phyloP scores from a whole-genome alignment of 2,329 filamentous ascomycete genomes.

The Ophiostoma piceae region DNA sequence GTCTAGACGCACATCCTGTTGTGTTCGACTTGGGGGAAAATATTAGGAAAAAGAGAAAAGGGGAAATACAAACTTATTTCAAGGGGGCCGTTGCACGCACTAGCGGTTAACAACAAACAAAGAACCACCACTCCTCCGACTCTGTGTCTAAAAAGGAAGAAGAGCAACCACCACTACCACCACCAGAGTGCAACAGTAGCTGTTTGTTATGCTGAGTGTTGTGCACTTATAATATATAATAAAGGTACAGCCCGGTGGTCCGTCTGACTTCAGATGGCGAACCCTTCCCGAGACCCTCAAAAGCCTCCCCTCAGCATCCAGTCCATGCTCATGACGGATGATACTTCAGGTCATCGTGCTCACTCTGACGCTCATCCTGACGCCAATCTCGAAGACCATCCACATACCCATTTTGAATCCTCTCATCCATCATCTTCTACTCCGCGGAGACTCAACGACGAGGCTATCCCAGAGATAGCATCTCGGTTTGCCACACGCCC shows the following conservation, averaged over 20 bases:
- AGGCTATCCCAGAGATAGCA: background rate
- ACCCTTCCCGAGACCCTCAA: slow-evolving; percentile 40
- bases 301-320: slow-evolving; percentile 49
- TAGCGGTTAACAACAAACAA: slow-evolving; percentile 7
- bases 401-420: background rate
- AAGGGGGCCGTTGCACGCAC: slow-evolving; percentile 8
- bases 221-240: slow-evolving; percentile 22
- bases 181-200: background rate
- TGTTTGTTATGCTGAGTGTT: background rate
- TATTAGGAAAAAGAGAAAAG: background rate
- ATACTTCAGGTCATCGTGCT: slow-evolving; percentile 40
- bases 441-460: background rate
- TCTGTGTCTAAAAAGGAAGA: background rate
- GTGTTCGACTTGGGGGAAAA: background rate
- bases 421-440: slow-evolving; percentile 27
- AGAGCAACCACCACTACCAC: background rate
- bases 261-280: slow-evolving; percentile 35
- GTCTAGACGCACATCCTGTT: slow-evolving; percentile 2
- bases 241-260: background rate
- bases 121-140: background rate
- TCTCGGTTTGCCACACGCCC: background rate
- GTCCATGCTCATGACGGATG: slow-evolving; percentile 46
- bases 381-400: background rate
- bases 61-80: background rate
- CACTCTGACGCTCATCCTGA: slow-evolving; percentile 24